Evolutionary conservation across 2,329 filamentous ascomycete genomes (phyloP), one percentile per base, ranked within the genome.

Genomic region (Curvularia lunata): DNA sequence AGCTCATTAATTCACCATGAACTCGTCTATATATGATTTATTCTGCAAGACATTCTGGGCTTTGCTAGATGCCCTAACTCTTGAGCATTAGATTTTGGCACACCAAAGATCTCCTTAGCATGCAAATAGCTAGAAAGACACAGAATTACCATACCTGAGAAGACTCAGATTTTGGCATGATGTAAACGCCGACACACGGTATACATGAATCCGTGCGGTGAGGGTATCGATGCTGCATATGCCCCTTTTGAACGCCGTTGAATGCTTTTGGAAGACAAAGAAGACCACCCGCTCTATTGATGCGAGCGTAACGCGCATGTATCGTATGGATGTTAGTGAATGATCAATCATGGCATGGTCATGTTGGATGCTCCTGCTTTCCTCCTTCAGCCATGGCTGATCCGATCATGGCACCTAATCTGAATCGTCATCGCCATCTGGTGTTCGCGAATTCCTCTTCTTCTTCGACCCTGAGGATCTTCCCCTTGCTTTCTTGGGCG

Each of bases 401-500:
- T 42, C 12, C 25, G 45, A 56, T 65, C 53, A 63, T 18, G 60
- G 61, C 47, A 46, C 59, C 65, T 70, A 70, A 34, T 68, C 66
- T 46, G 62, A 67, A 54, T 70, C 65, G 9, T 64, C 70, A n/a
- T 73, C 71, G 7, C 54, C 59, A 30, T 75, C 74, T 2, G 74
- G 73, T 5, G 74, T 75, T 40, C 62, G 68, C 5, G 71, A 74
- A 28, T 45, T 68, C 21, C 69, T 64, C 54, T 73, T 74, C 63
- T 70, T 65, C 55, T 69, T 72, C 4, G 52, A 59, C 1, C 66
- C 65, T 2, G 41, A 7, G 1, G 59, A 52, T 28, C 71, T 63
- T 27, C 61, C 64, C 37, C 69, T 70, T 8, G 63, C 12, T 60
- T 75, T 77, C 63, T 77, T 78, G 7, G 75, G 75, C 18, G 75